Conservation (phyloP, 176 grass and related monocot species). For the Eragrostis nindensis region DNA sequence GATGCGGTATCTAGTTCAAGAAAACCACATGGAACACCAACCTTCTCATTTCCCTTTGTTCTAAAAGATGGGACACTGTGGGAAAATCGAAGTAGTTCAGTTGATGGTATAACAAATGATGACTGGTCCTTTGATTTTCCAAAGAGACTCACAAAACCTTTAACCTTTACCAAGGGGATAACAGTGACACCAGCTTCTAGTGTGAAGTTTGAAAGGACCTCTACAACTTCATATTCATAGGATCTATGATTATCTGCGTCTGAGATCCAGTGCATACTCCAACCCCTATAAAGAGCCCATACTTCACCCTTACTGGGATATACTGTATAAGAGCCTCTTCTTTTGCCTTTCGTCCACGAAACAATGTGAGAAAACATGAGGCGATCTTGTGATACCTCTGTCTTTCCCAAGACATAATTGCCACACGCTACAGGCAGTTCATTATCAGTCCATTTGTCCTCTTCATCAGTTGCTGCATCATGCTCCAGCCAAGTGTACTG, state of each 20-base stretch:
- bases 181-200: slow-evolving; percentile 47
- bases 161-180: slow-evolving; percentile 60
- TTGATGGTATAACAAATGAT: slow-evolving; percentile 56
- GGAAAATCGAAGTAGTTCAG: slow-evolving; percentile 72
- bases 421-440: slow-evolving; percentile 72
- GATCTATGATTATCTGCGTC: slow-evolving; percentile 51
- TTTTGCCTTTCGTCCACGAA: slow-evolving; percentile 52
- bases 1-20: slow-evolving; percentile 77
- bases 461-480: slow-evolving; percentile 41
- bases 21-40: slow-evolving; percentile 51
- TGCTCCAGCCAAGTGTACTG: slow-evolving; percentile 72
- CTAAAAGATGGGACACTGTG: slow-evolving; percentile 65
- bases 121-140: slow-evolving; percentile 44
- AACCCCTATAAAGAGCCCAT: slow-evolving; percentile 77
- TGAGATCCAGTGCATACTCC: slow-evolving; percentile 66
- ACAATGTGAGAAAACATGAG: slow-evolving; percentile 84
- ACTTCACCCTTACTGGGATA: slow-evolving; percentile 76
- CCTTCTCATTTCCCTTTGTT: slow-evolving; percentile 63
- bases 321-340: slow-evolving; percentile 49
- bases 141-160: slow-evolving; percentile 70
- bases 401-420: slow-evolving; percentile 53
- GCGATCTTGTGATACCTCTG: slow-evolving; percentile 38
- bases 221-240: slow-evolving; percentile 69
- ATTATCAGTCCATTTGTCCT: slow-evolving; percentile 58
- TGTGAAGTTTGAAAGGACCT: slow-evolving; percentile 70